Conservation (phyloP, 2,329 filamentous ascomycete species). For the Whalleya microplaca region DNA sequence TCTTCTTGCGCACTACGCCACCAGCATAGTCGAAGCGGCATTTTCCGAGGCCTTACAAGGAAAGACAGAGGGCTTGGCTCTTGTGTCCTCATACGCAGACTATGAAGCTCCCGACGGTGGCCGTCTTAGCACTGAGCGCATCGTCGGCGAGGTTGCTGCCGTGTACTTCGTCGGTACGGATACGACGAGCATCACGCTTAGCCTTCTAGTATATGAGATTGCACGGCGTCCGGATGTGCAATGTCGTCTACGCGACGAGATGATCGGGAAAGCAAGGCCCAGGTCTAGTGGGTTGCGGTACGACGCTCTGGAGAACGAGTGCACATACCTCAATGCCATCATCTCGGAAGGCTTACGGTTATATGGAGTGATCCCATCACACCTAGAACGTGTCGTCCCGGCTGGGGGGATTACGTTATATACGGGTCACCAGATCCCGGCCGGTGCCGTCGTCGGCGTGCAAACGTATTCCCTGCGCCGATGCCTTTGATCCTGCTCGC, state of each 20-base stretch:
- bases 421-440: background rate
- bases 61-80: background rate
- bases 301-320: background rate
- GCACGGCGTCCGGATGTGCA: background rate
- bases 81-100: background rate
- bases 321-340: background rate
- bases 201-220: background rate
- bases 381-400: slow-evolving; percentile 1
- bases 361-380: background rate
- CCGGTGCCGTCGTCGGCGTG: background rate
- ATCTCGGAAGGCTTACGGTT: background rate
- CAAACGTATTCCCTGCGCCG: background rate
- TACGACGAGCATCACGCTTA: background rate
- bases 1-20: background rate
- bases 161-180: slow-evolving; percentile 1
- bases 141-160: background rate
- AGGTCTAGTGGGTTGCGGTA: background rate
- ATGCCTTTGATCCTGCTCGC: background rate
- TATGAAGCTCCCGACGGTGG: background rate
- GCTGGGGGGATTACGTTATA: slow-evolving; percentile 1
- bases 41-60: background rate
- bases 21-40: background rate
- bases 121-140: background rate
- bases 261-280: background rate
- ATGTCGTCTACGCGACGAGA: background rate